Evolutionary conservation across 352 stramenopile genomes (phyloP).

Genomic region (Pythium coloratum): DNA sequence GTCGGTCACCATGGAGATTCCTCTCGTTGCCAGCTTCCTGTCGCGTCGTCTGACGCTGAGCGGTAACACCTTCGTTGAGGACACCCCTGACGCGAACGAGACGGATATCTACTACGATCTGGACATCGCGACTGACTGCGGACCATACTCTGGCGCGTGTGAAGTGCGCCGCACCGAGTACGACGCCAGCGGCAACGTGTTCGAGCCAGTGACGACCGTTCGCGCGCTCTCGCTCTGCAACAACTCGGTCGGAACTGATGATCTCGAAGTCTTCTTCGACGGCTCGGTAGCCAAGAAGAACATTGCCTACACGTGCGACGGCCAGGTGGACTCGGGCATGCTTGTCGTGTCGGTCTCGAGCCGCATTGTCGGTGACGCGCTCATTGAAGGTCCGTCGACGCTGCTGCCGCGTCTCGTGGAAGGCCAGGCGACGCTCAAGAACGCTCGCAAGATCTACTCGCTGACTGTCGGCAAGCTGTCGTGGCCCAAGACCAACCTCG

Average conservation of each 20-base stretch:
- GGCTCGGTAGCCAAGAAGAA: conserved; percentile 18
- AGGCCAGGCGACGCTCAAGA: conserved; percentile 31
- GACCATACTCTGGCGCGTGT: conserved; percentile 15
- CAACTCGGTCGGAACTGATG: conserved; percentile 18
- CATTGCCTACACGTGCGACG: conserved; percentile 29
- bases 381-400: conserved; percentile 23
- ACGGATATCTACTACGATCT: conserved; percentile 25
- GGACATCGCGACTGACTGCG: conserved; percentile 22
- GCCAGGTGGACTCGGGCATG: conserved; percentile 24
- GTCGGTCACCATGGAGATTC: conserved; percentile 21
- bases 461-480: conserved; percentile 44
- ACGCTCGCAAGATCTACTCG: conserved; percentile 44
- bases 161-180: conserved; percentile 17
- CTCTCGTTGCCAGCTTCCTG: conserved; percentile 5
- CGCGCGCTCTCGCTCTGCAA: conserved; percentile 17
- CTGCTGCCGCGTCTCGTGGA: conserved; percentile 7
- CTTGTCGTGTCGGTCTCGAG: conserved; percentile 47
- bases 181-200: conserved; percentile 11
- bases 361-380: conserved; percentile 37
- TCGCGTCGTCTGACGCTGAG: conserved; percentile 10
- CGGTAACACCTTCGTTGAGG: conserved; percentile 7
- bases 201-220: conserved; percentile 15
- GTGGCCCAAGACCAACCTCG: conserved; percentile 41
- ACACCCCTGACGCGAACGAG: not conserved
- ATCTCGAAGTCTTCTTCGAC: conserved; percentile 15